Base-by-base conservation (phyloP, 495 filamentous ascomycete genomes). In the Aspergillus saccharolyticus region DNA sequence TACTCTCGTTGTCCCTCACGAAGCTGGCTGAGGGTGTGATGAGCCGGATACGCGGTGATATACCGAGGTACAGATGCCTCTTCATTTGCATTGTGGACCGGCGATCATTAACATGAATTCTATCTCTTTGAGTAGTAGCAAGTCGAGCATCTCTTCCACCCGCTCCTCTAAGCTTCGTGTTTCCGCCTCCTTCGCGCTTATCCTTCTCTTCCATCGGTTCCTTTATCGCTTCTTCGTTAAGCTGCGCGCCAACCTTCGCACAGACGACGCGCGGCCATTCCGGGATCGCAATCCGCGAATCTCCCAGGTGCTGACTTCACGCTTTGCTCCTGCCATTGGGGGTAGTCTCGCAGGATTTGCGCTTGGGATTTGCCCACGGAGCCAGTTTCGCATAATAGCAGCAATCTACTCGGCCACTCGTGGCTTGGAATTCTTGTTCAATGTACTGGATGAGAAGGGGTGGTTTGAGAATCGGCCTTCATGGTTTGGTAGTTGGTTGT, bases 401-500 rank as follows among this genome's bases (percentile, higher is more conserved):
- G 83, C 89, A 0, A 89, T 96, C 51, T 95, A 91, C 63, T 75
- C 84, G 39, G 78, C 86, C 54, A 90, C 90, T 52, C 83, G 88
- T 33, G 87, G 90, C 7, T 73, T 92, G 54, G 94, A 98, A 70
- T 94, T 89, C 64, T 77, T 86, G 22, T 98, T 91, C 75, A 96
- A 96, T 69, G 77, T 83, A 4, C 74, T 88, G 15, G 91, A 96
- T 63, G 83, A 87, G 42, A 83, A 88, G 59, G 93, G 93, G 7
- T 88, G 83, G 77, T 78, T 96, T 52, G 85, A 83, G 76, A 80
- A 85, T 44, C 76, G 82, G 58, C 88, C 91, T 7, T 81, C 81
- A 83, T 98, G 94, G 94, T 93, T 91, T 78, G 94, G 93, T 20
- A 96, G 90, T 67, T 97, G 93, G 93, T 77, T 97, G 80, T 74